Base-by-base conservation (phyloP, 345 rosid species). In the Salix caprea region DNA sequence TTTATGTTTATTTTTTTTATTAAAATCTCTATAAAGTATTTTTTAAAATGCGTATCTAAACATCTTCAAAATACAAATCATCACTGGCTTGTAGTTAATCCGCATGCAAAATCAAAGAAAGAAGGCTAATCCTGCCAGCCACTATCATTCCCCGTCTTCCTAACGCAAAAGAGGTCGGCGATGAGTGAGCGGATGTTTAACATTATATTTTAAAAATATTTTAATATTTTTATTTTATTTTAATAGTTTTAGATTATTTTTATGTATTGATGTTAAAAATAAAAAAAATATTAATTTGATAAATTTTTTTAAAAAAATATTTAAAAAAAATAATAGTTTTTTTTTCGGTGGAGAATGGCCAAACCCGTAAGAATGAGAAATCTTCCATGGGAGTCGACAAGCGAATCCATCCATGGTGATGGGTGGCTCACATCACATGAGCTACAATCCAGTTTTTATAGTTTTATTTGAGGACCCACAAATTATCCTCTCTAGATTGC, bases 311-410 rank as follows among this genome's bases (percentile, higher is more conserved):
- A 36, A 34, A 34, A 34, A 34, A 34, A 0, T 4, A 4, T 34
- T 34, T 4, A 4, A 34, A 34, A 34, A 34, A 32, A 4, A 32
- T 32, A 32, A 4, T 32, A 32, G 4, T 4, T 32, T 4, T 32
- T 14, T 21, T 4, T 34, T 34, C 8, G 56, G 78, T 81, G 82
- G 84, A 69, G 37, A 72, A 52, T 28, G 65, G 67, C 86, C 82
- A 44, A 80, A 42, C 83, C 71, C 70, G 69, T 2, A 81, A 10
- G 3, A 81, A 10, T 14, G 26, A n/a, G 16, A 30, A 67, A 72
- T 36, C 37, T 36, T 36, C 7, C 16, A 44, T 42, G 0, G 7
- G 46, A 74, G 48, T 28, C 42, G 10, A 32, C 13, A 21, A 36
- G 64, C 15, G 10, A 58, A 58, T 23, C 28, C 52, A 46, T 14